Conservation (phyloP, 192 early-diverging fungal genomes). For the Bifiguratus adelaidae region DNA sequence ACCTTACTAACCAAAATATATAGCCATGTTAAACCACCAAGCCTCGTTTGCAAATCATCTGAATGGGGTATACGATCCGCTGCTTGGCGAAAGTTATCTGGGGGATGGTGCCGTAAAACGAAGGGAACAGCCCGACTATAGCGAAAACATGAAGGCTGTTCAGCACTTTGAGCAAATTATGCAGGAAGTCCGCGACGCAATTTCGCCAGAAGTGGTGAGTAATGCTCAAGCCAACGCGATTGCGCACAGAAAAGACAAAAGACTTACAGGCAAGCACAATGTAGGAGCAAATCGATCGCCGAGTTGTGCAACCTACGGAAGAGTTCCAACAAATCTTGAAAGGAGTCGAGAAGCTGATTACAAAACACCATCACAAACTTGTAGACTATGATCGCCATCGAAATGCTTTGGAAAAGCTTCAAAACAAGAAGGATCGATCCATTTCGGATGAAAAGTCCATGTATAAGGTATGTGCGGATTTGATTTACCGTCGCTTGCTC, state of each 20-base stretch:
- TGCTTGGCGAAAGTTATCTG: conserved; percentile 33
- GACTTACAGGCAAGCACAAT: not conserved
- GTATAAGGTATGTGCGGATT: conserved; percentile 29
- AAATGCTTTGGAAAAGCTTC: conserved; percentile 59
- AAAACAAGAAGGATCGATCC: conserved; percentile 48
- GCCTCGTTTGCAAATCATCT: conserved; percentile 9
- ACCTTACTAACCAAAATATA: not conserved
- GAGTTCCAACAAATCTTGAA: conserved; percentile 69
- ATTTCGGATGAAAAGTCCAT: conserved; percentile 55
- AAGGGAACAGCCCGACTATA: conserved; percentile 25
- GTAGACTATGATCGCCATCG: conserved; percentile 87
- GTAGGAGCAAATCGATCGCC: conserved; percentile 60
- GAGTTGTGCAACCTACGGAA: conserved; percentile 65
- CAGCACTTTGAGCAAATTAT: conserved; percentile 41
- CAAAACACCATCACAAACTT: conserved; percentile 86
- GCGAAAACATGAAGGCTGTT: conserved; percentile 26
- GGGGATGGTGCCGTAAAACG: conserved; percentile 34
- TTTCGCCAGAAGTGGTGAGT: conserved; percentile 55
- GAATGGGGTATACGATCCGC: conserved; percentile 6
- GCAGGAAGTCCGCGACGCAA: conserved; percentile 30
- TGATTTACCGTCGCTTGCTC: not conserved
- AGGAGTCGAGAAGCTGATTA: conserved; percentile 71
- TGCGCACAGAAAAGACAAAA: not conserved
- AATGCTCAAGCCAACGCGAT: not conserved
- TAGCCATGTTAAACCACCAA: conserved; percentile 17